Percentiles rank a stretch among this genome's conserved stretches.
Evolutionary conservation across 2,329 filamentous ascomycete genomes (phyloP).

Genomic region (Aspergillus proliferans): DNA sequence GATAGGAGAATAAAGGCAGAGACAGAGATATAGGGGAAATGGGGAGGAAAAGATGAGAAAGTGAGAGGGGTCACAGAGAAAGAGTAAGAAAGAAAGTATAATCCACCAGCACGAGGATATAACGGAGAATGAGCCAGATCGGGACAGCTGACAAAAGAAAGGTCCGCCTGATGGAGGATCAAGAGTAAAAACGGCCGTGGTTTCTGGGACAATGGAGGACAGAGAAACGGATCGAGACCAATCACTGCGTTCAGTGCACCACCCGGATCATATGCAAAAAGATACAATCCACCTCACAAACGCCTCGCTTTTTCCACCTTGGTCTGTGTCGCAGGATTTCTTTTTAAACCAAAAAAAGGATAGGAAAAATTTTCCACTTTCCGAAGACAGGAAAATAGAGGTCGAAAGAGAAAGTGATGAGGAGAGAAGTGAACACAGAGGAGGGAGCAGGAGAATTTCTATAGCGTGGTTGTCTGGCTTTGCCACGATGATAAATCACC

Average conservation of each 20-base stretch:
- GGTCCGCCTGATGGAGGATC: constrained; percentile 1
- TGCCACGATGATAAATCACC: constrained; percentile 17
- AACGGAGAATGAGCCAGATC: background rate
- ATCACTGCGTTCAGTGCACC: constrained; percentile 2
- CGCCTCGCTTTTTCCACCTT: background rate
- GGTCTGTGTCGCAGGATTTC: background rate
- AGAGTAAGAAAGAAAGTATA: background rate
- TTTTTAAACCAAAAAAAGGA: background rate
- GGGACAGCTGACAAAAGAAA: background rate
- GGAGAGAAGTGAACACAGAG: constrained; percentile 1
- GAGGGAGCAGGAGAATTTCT: constrained; percentile 1
- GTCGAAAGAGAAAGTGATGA: background rate
- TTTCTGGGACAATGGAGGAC: background rate
- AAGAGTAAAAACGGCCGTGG: background rate
- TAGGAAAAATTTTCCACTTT: background rate
- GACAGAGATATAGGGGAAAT: background rate
- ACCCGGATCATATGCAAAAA: constrained; percentile 3
- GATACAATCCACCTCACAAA: background rate
- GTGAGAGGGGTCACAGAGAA: background rate
- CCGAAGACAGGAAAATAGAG: background rate
- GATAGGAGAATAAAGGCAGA: background rate
- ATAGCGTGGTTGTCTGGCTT: constrained; percentile 3
- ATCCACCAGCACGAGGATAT: background rate
- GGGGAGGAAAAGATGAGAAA: background rate
- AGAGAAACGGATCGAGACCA: background rate